Evolutionary conservation across 148 eudicot species (phyloP).

Genomic region (Rhododendron vialii): DNA sequence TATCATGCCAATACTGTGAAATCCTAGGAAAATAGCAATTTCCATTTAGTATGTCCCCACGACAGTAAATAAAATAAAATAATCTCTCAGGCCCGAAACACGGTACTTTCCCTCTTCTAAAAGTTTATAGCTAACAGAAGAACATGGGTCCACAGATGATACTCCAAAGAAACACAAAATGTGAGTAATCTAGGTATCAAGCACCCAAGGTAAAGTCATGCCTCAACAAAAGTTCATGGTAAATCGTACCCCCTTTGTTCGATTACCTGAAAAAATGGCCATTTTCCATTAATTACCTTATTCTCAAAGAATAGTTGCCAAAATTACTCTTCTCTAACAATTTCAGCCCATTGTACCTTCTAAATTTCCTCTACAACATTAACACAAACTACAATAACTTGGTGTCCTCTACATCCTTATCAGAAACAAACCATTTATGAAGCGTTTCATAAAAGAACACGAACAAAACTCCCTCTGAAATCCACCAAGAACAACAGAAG

Average conservation of each 20-base stretch:
- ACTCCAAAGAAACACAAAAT: not conserved
- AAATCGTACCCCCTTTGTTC: not conserved
- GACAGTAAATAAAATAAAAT: not conserved
- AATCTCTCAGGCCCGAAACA: not conserved
- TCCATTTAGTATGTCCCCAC: not conserved
- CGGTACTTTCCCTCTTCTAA: not conserved
- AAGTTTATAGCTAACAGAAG: not conserved
- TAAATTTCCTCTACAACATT: not conserved
- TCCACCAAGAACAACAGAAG: not conserved
- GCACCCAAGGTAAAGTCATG: not conserved
- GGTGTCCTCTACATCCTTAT: not conserved
- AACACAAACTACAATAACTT: too few relatives aligned
- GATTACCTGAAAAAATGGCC: not conserved
- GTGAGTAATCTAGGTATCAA: not conserved
- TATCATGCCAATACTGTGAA: constrained; percentile 1
- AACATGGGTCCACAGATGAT: not conserved
- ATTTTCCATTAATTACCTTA: not conserved
- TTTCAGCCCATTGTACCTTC: not conserved
- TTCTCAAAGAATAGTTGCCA: not conserved
- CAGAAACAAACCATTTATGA: not conserved
- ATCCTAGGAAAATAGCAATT: not conserved
- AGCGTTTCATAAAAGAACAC: not conserved
- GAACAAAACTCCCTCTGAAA: not conserved
- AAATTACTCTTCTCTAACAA: not conserved
- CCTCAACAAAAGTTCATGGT: not conserved